Evolutionary conservation across 1,139 yeast genomes (phyloP).

Genomic region (Scheffersomyces cryptocercus): DNA sequence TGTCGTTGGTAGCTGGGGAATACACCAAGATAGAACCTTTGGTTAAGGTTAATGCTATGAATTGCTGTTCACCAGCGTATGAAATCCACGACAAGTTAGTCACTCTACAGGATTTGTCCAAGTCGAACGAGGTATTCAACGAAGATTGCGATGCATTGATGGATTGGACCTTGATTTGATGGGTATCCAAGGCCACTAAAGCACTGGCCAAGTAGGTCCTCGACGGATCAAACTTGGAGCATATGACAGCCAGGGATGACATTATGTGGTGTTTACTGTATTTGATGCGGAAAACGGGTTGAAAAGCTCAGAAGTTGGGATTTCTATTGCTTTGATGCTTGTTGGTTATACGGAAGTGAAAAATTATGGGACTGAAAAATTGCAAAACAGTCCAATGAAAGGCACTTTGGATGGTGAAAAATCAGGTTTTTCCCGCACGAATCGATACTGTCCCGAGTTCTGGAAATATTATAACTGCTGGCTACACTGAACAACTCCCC

Average conservation of each 20-base stretch:
- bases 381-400: no score
- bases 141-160: conserved; percentile 38
- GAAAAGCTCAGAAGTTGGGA: no score
- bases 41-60: conserved; percentile 65
- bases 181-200: conserved; percentile 70
- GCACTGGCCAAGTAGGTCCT: conserved; percentile 68
- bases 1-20: conserved; percentile 64
- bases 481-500: no score
- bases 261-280: neutral
- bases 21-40: conserved; percentile 67
- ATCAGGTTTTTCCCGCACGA: no score
- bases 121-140: conserved; percentile 42
- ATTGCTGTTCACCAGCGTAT: conserved; percentile 32
- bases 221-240: conserved; percentile 53
- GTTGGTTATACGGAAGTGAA: no score
- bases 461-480: no score
- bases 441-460: no score
- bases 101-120: conserved; percentile 57
- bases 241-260: conserved; percentile 22
- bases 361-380: no score
- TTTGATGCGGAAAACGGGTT: no score
- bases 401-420: no score
- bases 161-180: conserved; percentile 67
- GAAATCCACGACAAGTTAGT: conserved; percentile 59
- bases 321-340: no score